A percentile compares a stretch with the other conserved stretches of the same genome.
These are phyloP conservation scores for Erigeron philadelphicus DNA, from an alignment of 140 eudicot genomes.

Conservation along the genomic window DNA sequence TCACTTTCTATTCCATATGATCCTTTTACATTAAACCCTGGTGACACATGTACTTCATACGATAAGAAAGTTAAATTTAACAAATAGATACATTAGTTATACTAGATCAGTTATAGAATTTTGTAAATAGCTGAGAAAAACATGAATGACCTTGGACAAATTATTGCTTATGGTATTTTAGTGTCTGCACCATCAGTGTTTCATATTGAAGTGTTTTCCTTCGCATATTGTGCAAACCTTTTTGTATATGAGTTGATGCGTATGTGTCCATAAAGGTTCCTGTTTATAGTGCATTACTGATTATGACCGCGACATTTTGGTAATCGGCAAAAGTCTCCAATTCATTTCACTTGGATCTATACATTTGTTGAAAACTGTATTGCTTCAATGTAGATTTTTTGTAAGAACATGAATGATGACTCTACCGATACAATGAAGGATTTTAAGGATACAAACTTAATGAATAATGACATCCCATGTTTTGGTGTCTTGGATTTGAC, in stretches of 20 bases:
- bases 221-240: background rate
- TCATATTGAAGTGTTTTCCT: background rate
- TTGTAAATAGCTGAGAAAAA: conserved; percentile 10
- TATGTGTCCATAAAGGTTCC: background rate
- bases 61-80: background rate
- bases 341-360: conserved; percentile 7
- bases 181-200: conserved; percentile 33
- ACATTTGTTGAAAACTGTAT: conserved; percentile 2
- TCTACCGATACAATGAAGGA: conserved; percentile 3
- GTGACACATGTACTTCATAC: background rate
- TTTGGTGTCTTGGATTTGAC: conserved; percentile 85
- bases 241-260: conserved; percentile 3
- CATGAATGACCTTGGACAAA: conserved; percentile 40
- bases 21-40: background rate
- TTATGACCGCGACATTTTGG: background rate
- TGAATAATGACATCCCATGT: conserved; percentile 52
- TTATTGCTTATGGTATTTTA: conserved; percentile 50
- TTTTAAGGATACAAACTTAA: conserved; percentile 13
- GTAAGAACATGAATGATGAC: conserved; percentile 24
- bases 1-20: background rate
- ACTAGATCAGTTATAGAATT: background rate
- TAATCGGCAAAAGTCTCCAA: conserved; percentile 3
- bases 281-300: background rate
- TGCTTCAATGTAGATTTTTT: conserved; percentile 24
- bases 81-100: background rate